Conservation (phyloP, 2,329 filamentous ascomycete genomes). For the Apiospora koreana region DNA sequence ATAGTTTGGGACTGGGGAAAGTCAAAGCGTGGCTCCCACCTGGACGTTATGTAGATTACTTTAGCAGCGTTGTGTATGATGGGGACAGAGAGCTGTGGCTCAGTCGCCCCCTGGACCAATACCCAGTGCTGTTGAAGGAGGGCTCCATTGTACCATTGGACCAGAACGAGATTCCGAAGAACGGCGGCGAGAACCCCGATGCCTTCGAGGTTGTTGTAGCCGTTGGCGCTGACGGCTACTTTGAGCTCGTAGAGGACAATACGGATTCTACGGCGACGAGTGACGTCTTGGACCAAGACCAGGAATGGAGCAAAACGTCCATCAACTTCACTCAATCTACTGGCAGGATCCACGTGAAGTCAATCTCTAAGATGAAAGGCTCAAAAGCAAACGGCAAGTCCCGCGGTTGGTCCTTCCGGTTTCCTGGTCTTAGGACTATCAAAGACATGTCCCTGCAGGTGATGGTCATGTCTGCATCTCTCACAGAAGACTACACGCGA, state of each 20-base stretch:
- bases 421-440: neutral
- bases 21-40: constrained; percentile 59
- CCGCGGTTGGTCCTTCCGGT: constrained; percentile 7
- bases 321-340: constrained; percentile 8
- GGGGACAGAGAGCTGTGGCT: constrained; percentile 54
- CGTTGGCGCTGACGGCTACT: constrained; percentile 47
- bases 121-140: constrained; percentile 56
- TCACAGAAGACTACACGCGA: neutral
- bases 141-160: constrained; percentile 62
- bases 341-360: neutral
- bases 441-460: neutral
- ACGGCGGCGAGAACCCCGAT: constrained; percentile 49
- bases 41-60: constrained; percentile 56
- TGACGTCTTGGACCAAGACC: neutral
- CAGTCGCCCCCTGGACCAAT: constrained; percentile 48
- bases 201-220: constrained; percentile 50
- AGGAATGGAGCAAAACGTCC: neutral
- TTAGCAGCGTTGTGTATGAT: constrained; percentile 58
- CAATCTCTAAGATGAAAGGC: neutral
- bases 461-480: neutral
- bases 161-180: constrained; percentile 38
- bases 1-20: constrained; percentile 45
- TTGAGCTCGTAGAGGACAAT: constrained; percentile 50
- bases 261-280: neutral
- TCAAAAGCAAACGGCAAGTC: neutral